Conservation (phyloP, 306 rosid species). For the Astragalus glycyphyllos region DNA sequence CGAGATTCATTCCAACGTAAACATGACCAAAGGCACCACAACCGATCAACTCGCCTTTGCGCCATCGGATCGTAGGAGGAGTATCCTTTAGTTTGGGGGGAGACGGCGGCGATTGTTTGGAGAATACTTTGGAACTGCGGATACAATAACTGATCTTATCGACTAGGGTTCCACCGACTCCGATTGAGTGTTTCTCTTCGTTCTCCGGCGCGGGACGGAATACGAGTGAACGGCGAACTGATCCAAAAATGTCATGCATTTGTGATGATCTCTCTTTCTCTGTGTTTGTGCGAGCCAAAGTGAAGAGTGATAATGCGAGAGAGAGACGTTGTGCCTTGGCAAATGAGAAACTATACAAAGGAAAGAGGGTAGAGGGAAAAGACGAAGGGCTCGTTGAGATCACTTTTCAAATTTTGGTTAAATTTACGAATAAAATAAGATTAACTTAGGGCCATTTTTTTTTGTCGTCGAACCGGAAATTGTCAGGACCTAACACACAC, state of each 20-base stretch:
- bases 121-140: slow-evolving; percentile 86
- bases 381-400: slow-evolving; percentile 53
- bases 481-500: no score
- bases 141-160: slow-evolving; percentile 78
- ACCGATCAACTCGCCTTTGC: slow-evolving; percentile 97
- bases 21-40: slow-evolving; percentile 99
- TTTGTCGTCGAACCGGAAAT: no score
- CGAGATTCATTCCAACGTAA: slow-evolving; percentile 99
- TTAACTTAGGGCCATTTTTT: no score
- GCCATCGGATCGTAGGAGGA: slow-evolving; percentile 89
- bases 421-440: background rate
- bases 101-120: slow-evolving; percentile 60
- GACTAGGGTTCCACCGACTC: slow-evolving; percentile 74
- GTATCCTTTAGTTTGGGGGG: slow-evolving; percentile 54
- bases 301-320: background rate
- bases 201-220: slow-evolving; percentile 76
- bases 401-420: slow-evolving; percentile 57
- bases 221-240: slow-evolving; percentile 96
- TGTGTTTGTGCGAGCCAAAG: slow-evolving; percentile 5
- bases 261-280: slow-evolving; percentile 28
- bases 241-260: slow-evolving; percentile 96
- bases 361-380: slow-evolving; percentile 47
- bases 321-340: slow-evolving; percentile 45
- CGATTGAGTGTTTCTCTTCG: slow-evolving; percentile 59
- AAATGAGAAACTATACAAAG: slow-evolving; percentile 32